These are phyloP conservation scores for Sugiyamaella marilandica DNA, from an alignment of 805 yeast genomes.

Conservation along the genomic window DNA sequence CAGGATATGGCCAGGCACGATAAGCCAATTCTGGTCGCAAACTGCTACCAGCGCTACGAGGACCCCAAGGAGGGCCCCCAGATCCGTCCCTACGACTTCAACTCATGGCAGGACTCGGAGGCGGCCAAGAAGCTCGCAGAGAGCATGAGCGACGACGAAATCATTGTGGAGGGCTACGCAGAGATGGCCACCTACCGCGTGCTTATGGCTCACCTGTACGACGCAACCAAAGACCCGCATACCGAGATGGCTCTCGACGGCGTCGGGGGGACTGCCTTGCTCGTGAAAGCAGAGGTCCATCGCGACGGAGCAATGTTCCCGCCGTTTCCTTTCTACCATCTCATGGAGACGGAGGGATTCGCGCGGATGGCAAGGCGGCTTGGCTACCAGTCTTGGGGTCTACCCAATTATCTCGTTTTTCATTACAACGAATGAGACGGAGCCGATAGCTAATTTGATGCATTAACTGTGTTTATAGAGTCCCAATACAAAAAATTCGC, in stretches of 20 bases:
- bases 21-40: slow-evolving; percentile 85
- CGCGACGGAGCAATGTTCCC: slow-evolving; percentile 99
- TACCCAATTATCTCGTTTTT: slow-evolving; percentile 90
- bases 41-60: slow-evolving; percentile 79
- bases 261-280: slow-evolving; percentile 95
- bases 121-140: slow-evolving; percentile 74
- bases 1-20: slow-evolving; percentile 85
- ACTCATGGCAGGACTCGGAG: slow-evolving; percentile 77
- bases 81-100: slow-evolving; percentile 88
- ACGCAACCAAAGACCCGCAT: slow-evolving; percentile 58
- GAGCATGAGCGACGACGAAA: slow-evolving; percentile 76
- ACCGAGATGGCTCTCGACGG: slow-evolving; percentile 88
- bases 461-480: neutral
- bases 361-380: slow-evolving; percentile 93
- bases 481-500: too few relatives aligned
- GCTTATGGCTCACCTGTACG: slow-evolving; percentile 85
- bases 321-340: slow-evolving; percentile 92
- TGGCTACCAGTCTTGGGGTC: slow-evolving; percentile 85
- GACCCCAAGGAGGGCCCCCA: slow-evolving; percentile 54
- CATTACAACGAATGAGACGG: slow-evolving; percentile 66
- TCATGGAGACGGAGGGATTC: slow-evolving; percentile 97
- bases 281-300: slow-evolving; percentile 96
- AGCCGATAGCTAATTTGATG: neutral
- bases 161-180: slow-evolving; percentile 88
- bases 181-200: slow-evolving; percentile 94